phyloP scores from a whole-genome alignment of 2,329 filamentous ascomycete species.

The Incumbomyces delicatus region DNA sequence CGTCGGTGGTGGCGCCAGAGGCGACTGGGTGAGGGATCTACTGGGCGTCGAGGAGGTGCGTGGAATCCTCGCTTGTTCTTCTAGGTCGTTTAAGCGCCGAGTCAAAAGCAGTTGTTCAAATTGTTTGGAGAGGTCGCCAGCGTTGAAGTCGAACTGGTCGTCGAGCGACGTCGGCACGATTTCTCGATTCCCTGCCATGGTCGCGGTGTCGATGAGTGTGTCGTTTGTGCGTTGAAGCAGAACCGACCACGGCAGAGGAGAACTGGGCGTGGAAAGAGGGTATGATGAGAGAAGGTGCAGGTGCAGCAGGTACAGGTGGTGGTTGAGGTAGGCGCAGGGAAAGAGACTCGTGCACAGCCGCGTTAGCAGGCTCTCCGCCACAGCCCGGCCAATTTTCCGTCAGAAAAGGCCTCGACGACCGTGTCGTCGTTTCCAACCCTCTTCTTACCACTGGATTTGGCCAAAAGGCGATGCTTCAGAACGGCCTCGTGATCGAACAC shows the following conservation, averaged over 20 bases:
- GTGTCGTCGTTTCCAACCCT: too few species aligned
- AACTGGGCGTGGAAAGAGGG: not conserved
- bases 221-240: not conserved
- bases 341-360: slow-evolving; percentile 3
- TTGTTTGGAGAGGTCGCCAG: slow-evolving; percentile 66
- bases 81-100: slow-evolving; percentile 76
- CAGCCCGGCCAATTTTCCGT: not conserved
- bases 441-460: too few species aligned
- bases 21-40: slow-evolving; percentile 8
- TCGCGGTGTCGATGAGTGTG: slow-evolving; percentile 1
- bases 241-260: too few species aligned
- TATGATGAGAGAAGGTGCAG: not conserved
- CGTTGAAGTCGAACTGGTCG: slow-evolving; percentile 51
- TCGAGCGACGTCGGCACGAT: slow-evolving; percentile 11
- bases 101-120: slow-evolving; percentile 82
- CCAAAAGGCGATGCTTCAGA: too few species aligned
- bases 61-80: slow-evolving; percentile 49
- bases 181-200: slow-evolving; percentile 4
- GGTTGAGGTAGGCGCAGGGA: not conserved
- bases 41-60: slow-evolving; percentile 12
- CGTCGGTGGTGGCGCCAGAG: slow-evolving; percentile 14
- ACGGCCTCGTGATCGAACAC: too few species aligned
- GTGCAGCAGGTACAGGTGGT: not conserved
- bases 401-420: not conserved
- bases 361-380: slow-evolving; percentile 1